Evolutionary conservation across 2,329 filamentous ascomycete genomes (phyloP), one percentile per base, ranked within the genome.

Genomic region (Emericellopsis cladophorae): DNA sequence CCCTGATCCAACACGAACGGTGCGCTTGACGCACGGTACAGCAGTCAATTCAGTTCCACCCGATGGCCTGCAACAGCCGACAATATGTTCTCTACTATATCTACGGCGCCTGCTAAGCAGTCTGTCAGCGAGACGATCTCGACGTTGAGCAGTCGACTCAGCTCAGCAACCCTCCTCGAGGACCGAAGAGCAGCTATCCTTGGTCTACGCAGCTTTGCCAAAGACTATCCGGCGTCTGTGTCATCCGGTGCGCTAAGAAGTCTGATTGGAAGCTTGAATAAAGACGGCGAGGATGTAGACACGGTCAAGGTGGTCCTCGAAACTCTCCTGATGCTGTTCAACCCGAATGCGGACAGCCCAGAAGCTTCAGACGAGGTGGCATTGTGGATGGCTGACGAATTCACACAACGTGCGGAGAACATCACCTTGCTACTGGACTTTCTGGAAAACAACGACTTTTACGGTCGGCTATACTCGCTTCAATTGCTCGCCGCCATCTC

Each of bases 351-450:
- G 50, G 67, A 70, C 55, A 93, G 86, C 69, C 75, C 87, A 26
- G 90, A 96, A 71, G 87, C 90, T 41, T 95, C 90, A 12, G 90
- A 96, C 48, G 92, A 98, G 62, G 93, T 98, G 51, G 84, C 84
- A 15, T 68, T 96, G 23, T 98, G 92, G 88, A 72, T 98, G 44
- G 92, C 92, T 41, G 92, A 98, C 62, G 90, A 96, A 61, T 98
- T 98, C 58, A 95, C 92, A 29, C 89, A 95, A 70, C 81, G 86
- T 47, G 89, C 95, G 75, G 90, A 96, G 64, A 96, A 98, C 59
- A 90, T 95, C 46, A 90, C 86, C 2, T 69, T 92, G 14, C 74
- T 98, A 21, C 76, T 98, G 45, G 84, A 92, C 56, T 84, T 98
- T 42, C 73, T 98, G 48, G 90, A 95, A 49, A 79, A 81, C 12